Conservation (phyloP, 441 rosid genomes). For the Populus hybrid region DNA sequence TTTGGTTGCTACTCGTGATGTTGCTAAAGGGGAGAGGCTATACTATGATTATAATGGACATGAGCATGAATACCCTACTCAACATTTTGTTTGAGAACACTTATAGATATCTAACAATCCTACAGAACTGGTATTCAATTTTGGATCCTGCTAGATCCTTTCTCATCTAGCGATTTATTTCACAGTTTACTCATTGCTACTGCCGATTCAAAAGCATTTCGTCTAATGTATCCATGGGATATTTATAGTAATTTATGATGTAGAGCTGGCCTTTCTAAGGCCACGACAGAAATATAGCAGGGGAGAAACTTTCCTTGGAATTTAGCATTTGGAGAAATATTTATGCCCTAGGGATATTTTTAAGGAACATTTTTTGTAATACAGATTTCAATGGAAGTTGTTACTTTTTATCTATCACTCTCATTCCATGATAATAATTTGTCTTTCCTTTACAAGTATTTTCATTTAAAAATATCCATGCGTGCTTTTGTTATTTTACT, state of each 20-base stretch:
- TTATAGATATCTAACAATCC: conserved; percentile 29
- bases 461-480: neutral
- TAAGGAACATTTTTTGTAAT: conserved; percentile 2
- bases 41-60: conserved; percentile 82
- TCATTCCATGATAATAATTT: neutral
- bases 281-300: conserved; percentile 17
- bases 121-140: conserved; percentile 31
- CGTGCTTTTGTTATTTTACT: neutral
- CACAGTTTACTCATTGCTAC: conserved; percentile 20
- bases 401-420: neutral
- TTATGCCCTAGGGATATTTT: conserved; percentile 3
- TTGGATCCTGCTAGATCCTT: conserved; percentile 30
- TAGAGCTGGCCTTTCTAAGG: conserved; percentile 27
- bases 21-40: conserved; percentile 55
- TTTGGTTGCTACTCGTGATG: conserved; percentile 87
- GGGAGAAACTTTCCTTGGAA: conserved; percentile 2
- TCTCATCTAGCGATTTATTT: conserved; percentile 15
- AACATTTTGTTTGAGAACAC: conserved; percentile 66
- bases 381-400: conserved; percentile 6
- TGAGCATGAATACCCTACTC: conserved; percentile 53
- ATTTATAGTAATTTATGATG: conserved; percentile 25
- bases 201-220: conserved; percentile 24
- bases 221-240: conserved; percentile 18
- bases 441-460: neutral
- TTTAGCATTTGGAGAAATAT: conserved; percentile 6